A percentile compares a stretch with the other conserved stretches of the same genome.
These are phyloP conservation scores for Venturia oleaginea DNA, from an alignment of 2,329 filamentous ascomycete genomes.

Conservation along the genomic window DNA sequence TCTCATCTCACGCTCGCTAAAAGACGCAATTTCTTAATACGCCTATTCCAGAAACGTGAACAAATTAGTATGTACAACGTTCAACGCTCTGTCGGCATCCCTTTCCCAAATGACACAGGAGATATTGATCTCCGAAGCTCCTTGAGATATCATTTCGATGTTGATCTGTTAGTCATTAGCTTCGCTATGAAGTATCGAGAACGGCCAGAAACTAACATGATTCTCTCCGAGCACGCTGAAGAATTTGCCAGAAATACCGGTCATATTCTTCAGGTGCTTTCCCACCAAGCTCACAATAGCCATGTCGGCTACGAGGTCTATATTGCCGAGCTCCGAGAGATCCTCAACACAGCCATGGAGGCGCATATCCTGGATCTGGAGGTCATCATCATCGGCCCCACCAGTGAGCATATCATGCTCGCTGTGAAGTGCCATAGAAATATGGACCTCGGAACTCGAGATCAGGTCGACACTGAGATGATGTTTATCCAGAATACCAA, in stretches of 20 bases:
- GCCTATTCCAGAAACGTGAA: conserved; percentile 82
- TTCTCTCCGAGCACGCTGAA: conserved; percentile 90
- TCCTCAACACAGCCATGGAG: conserved; percentile 52
- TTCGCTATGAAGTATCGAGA: too few species aligned
- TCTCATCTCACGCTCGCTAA: not conserved
- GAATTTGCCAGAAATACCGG: conserved; percentile 84
- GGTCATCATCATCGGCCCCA: conserved; percentile 34
- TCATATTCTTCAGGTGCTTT: conserved; percentile 95
- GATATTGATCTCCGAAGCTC: conserved; percentile 99
- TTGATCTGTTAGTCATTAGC: conserved; percentile 49
- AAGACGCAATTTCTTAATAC: not conserved
- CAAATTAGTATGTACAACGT: conserved; percentile 90
- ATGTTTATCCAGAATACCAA: conserved; percentile 79
- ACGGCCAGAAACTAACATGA: conserved; percentile 35
- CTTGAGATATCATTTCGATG: conserved; percentile 99
- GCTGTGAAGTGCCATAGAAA: conserved; percentile 91
- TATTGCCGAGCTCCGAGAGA: conserved; percentile 72
- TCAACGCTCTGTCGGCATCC: conserved; percentile 88
- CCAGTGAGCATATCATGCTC: conserved; percentile 32
- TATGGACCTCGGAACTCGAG: conserved; percentile 91
- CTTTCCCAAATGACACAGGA: conserved; percentile 91
- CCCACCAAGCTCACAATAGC: conserved; percentile 92
- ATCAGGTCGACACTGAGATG: conserved; percentile 91
- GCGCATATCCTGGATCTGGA: conserved; percentile 38
- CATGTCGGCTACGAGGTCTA: conserved; percentile 86